Evolutionary conservation across 495 filamentous ascomycete genomes (phyloP).

Genomic region (Neurospora sp.): DNA sequence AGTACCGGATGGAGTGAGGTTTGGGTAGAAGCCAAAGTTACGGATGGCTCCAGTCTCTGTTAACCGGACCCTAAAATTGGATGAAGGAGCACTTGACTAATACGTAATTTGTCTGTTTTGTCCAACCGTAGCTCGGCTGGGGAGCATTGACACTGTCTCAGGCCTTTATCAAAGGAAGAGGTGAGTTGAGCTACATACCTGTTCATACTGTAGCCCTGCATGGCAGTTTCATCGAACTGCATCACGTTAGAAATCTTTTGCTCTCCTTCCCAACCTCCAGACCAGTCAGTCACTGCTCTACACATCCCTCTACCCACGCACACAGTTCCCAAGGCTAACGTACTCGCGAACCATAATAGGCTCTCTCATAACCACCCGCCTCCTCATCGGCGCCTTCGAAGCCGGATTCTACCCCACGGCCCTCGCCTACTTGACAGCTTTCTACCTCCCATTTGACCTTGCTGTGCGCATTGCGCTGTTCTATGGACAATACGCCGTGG

Average conservation of each 20-base stretch:
- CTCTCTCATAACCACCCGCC: slow-evolving; percentile 9
- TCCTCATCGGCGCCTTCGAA: slow-evolving; percentile 20
- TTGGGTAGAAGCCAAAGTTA: not conserved
- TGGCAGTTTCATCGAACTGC: slow-evolving; percentile 12
- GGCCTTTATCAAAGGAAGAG: slow-evolving; percentile 26
- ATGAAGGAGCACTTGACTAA: not conserved
- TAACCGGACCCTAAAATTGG: not conserved
- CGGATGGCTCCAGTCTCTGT: not conserved
- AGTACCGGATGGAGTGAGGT: not conserved
- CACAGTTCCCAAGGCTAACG: not conserved
- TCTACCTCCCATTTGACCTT: slow-evolving; percentile 48
- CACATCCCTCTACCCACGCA: not conserved
- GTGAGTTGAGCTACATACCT: slow-evolving; percentile 13
- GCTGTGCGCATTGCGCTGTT: slow-evolving; percentile 43
- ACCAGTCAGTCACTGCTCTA: not conserved
- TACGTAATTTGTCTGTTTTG: not conserved
- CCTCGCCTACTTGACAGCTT: slow-evolving; percentile 42
- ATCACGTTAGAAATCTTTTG: not conserved
- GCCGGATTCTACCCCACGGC: slow-evolving; percentile 46
- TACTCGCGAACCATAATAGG: not conserved
- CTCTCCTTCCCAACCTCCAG: not conserved
- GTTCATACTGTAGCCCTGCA: not conserved
- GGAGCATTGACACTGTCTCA: slow-evolving; percentile 40
- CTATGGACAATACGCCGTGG: slow-evolving; percentile 47
- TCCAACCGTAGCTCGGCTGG: slow-evolving; percentile 29